These are phyloP conservation scores for Monilinia fructicola DNA, from an alignment of 2,329 filamentous ascomycete genomes.

Conservation along the genomic window DNA sequence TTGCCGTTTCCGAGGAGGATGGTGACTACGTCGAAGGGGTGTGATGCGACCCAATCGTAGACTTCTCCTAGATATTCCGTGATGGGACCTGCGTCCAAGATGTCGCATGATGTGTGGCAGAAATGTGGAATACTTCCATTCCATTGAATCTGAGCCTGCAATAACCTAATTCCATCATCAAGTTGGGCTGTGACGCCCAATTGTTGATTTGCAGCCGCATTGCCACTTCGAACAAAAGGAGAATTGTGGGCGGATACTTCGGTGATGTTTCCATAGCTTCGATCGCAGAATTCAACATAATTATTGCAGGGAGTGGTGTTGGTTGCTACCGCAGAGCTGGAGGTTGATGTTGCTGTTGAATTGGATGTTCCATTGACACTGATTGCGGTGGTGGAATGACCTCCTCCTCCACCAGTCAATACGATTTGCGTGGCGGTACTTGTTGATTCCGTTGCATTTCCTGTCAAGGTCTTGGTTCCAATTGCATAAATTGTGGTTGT, in stretches of 20 bases:
- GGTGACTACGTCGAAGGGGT: conserved; percentile 86
- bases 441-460: conserved; percentile 36
- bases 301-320: conserved; percentile 82
- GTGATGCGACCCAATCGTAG: conserved; percentile 66
- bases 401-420: conserved; percentile 40
- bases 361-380: conserved; percentile 51
- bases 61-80: conserved; percentile 70
- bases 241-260: conserved; percentile 79
- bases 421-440: conserved; percentile 41
- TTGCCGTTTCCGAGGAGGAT: conserved; percentile 84
- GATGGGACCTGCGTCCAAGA: conserved; percentile 79
- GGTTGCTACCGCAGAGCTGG: conserved; percentile 49
- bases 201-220: conserved; percentile 73
- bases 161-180: conserved; percentile 69
- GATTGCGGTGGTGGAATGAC: conserved; percentile 36
- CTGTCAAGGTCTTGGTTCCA: conserved; percentile 25
- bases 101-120: conserved; percentile 80
- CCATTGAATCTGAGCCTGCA: conserved; percentile 64
- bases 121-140: conserved; percentile 66
- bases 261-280: conserved; percentile 80
- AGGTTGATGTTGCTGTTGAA: conserved; percentile 48
- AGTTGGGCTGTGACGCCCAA: conserved; percentile 68
- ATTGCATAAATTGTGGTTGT: conserved; percentile 36
- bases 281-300: conserved; percentile 71
- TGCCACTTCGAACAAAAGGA: conserved; percentile 69